Conservation (phyloP, 208 protist genomes). For the Wallacemonas sp. region DNA sequence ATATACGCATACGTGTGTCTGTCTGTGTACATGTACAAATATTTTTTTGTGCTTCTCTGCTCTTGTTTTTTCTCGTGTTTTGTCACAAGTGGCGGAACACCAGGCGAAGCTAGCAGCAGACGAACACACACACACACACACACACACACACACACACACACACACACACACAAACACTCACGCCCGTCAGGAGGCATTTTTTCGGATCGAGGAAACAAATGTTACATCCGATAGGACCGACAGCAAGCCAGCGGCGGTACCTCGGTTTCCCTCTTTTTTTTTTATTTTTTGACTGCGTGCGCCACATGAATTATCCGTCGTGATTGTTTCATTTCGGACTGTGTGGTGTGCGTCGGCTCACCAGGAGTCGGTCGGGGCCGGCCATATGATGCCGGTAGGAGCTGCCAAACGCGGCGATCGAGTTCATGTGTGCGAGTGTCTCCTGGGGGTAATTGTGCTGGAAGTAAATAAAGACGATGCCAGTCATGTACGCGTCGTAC, state of each 20-base stretch:
- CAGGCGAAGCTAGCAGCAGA: neutral
- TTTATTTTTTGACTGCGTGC: slow-evolving; percentile 6
- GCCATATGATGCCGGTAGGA: slow-evolving; percentile 28
- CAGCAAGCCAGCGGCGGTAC: too few relatives aligned
- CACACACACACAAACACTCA: neutral
- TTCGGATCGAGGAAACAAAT: too few relatives aligned
- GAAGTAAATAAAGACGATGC: slow-evolving; percentile 45
- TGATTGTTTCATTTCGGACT: slow-evolving; percentile 8
- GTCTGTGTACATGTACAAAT: too few relatives aligned
- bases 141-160: neutral
- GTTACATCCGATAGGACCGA: too few relatives aligned
- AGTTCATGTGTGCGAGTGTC: slow-evolving; percentile 27
- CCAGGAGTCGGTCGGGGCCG: slow-evolving; percentile 15
- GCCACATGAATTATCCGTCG: too few relatives aligned
- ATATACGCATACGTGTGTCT: too few relatives aligned
- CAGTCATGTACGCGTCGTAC: slow-evolving; percentile 85
- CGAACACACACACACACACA: neutral
- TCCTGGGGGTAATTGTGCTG: slow-evolving; percentile 18
- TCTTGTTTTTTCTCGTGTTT: too few relatives aligned
- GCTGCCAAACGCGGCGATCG: slow-evolving; percentile 57
- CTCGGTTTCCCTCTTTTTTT: too few relatives aligned
- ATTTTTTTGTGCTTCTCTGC: too few relatives aligned
- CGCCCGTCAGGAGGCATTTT: slow-evolving; percentile 10
- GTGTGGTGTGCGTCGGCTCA: neutral
- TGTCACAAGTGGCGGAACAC: too few relatives aligned